Conservation (phyloP, 2,329 filamentous ascomycete genomes). For the Hirsutella rhossiliensis region DNA sequence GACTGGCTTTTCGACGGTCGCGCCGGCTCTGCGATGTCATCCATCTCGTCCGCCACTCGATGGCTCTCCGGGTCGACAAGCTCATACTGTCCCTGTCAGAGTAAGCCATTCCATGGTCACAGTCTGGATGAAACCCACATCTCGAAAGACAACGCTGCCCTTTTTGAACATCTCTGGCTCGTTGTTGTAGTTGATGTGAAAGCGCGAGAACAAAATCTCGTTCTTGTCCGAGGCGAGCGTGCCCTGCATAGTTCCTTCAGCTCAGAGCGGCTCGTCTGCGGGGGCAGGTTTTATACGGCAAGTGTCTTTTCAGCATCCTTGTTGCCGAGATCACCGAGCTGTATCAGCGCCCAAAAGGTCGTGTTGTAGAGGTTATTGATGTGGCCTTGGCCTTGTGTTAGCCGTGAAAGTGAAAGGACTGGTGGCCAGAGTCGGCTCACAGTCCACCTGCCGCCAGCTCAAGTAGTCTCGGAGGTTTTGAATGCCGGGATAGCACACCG, state of each 20-base stretch:
- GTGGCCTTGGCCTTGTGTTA: conserved; percentile 51
- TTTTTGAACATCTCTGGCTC: conserved; percentile 89
- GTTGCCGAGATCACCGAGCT: conserved; percentile 60
- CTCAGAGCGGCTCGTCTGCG: no score
- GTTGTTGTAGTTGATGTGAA: conserved; percentile 95
- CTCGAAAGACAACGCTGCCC: conserved; percentile 79
- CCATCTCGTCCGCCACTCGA: conserved; percentile 31
- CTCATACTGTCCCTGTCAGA: conserved; percentile 45
- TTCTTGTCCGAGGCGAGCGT: conserved; percentile 84
- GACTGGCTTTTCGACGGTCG: conserved; percentile 64
- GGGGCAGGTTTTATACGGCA: conserved; percentile 37
- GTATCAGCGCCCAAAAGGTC: conserved; percentile 83
- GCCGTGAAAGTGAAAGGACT: background rate
- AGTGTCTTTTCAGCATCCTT: conserved; percentile 73
- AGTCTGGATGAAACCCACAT: conserved; percentile 36
- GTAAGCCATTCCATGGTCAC: background rate
- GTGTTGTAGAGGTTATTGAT: conserved; percentile 99
- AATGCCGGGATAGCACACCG: conserved; percentile 76
- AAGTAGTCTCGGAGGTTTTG: conserved; percentile 86
- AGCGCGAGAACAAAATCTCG: conserved; percentile 82
- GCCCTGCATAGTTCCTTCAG: conserved; percentile 40
- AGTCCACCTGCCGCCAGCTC: conserved; percentile 94
- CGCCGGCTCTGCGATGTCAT: conserved; percentile 37
- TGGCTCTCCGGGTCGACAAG: conserved; percentile 47
- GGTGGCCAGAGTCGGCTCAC: conserved; percentile 34